Conservation (phyloP, 225 moss, liverwort and hornwort genomes). For the Physcomitrellopsis africana region DNA sequence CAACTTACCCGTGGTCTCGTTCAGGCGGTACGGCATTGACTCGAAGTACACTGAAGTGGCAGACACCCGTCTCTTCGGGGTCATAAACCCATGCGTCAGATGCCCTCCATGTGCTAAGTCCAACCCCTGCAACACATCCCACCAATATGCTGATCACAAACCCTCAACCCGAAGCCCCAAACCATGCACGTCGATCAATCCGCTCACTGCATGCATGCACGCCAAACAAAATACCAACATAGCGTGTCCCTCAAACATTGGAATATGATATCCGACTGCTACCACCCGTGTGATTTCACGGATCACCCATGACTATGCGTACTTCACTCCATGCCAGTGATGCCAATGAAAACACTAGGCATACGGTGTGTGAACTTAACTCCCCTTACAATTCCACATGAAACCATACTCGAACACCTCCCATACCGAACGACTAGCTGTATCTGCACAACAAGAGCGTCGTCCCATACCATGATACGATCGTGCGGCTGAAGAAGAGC, state of each 20-base stretch:
- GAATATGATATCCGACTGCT: neutral
- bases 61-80: slow-evolving; percentile 85
- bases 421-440: too few species aligned
- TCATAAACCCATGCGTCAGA: slow-evolving; percentile 87
- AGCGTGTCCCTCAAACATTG: slow-evolving; percentile 6
- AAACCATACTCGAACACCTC: too few species aligned
- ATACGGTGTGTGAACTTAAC: too few species aligned
- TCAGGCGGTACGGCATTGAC: slow-evolving; percentile 89
- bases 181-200: too few species aligned
- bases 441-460: slow-evolving; percentile 3
- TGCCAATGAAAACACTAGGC: too few species aligned
- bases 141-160: slow-evolving; percentile 1
- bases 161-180: too few species aligned
- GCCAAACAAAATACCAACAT: neutral
- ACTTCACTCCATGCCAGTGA: slow-evolving; percentile 1
- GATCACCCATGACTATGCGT: neutral
- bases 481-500: neutral
- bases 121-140: slow-evolving; percentile 61
- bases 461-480: slow-evolving; percentile 39
- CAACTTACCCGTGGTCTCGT: slow-evolving; percentile 68
- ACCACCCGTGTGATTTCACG: neutral
- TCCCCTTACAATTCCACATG: too few species aligned
- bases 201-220: neutral
- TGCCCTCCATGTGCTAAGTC: slow-evolving; percentile 91
- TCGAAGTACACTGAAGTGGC: slow-evolving; percentile 94